Evolutionary conservation across 768 basidiomycete species (phyloP).

Genomic region (Clavaria fumosa): DNA sequence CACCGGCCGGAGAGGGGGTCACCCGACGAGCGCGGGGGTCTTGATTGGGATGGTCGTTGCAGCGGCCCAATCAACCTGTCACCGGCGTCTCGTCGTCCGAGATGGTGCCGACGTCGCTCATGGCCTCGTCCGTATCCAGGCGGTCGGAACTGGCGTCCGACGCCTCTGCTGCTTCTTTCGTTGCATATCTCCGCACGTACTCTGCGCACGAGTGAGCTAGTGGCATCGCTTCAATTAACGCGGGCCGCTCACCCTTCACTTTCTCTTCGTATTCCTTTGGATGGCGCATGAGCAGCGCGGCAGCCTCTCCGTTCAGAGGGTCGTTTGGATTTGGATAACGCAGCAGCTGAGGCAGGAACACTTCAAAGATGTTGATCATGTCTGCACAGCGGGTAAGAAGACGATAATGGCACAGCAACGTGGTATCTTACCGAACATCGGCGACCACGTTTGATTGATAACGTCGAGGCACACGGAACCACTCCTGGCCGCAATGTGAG

Average conservation of each 20-base stretch:
- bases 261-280: constrained; percentile 91
- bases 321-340: constrained; percentile 98
- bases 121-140: constrained; percentile 67
- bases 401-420: neutral
- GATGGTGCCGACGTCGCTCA: constrained; percentile 79
- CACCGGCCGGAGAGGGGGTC: too few species aligned
- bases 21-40: too few species aligned
- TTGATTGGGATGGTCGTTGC: too few species aligned
- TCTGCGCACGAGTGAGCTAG: constrained; percentile 33
- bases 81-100: constrained; percentile 34
- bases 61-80: too few species aligned
- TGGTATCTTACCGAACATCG: constrained; percentile 81
- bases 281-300: constrained; percentile 92
- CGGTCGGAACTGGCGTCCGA: constrained; percentile 44
- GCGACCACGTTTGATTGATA: constrained; percentile 99
- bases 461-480: constrained; percentile 98
- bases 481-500: constrained; percentile 56
- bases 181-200: constrained; percentile 92
- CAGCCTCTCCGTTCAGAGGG: constrained; percentile 95
- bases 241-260: constrained; percentile 57
- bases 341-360: constrained; percentile 90
- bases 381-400: constrained; percentile 31
- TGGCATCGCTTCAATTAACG: neutral
- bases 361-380: constrained; percentile 99
- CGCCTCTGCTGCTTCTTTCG: constrained; percentile 76